A percentile compares a stretch with the other conserved stretches of the same genome.
Evolutionary conservation across 2,329 filamentous ascomycete species (phyloP).

Genomic region (Fusarium sp.): DNA sequence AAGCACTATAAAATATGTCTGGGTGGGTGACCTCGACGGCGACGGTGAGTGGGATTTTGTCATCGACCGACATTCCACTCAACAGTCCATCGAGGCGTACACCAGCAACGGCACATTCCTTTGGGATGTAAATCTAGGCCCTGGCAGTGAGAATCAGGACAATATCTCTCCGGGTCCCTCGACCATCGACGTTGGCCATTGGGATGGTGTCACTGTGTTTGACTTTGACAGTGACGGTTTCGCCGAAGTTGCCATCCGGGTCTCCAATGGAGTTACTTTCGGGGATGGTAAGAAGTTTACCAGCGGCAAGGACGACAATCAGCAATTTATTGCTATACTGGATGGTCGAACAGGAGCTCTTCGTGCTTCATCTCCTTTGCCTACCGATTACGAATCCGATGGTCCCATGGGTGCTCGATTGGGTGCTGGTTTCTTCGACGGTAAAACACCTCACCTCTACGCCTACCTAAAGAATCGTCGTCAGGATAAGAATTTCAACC

Average conservation of each 20-base stretch:
- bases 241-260: constrained; percentile 37
- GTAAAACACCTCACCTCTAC: constrained; percentile 24
- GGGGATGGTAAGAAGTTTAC: constrained; percentile 31
- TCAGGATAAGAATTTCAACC: constrained; percentile 15
- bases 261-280: constrained; percentile 37
- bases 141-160: constrained; percentile 35
- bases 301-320: constrained; percentile 8
- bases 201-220: constrained; percentile 39
- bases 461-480: constrained; percentile 36
- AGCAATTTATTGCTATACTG: constrained; percentile 37
- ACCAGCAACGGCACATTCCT: constrained; percentile 31
- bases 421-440: constrained; percentile 34
- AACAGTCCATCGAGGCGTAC: constrained; percentile 30
- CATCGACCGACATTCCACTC: constrained; percentile 31
- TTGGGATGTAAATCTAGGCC: constrained; percentile 32
- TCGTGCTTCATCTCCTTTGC: constrained; percentile 9
- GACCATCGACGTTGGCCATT: constrained; percentile 34
- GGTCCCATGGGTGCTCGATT: constrained; percentile 29
- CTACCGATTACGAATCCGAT: constrained; percentile 18
- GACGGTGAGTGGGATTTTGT: constrained; percentile 39
- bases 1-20: constrained; percentile 36
- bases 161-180: constrained; percentile 36
- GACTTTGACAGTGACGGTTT: constrained; percentile 38
- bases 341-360: constrained; percentile 34
- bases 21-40: constrained; percentile 40